A percentile compares a stretch with the other conserved stretches of the same genome.
phyloP scores from a whole-genome alignment of 352 stramenopile species.

The Globisporangium paddicum region DNA sequence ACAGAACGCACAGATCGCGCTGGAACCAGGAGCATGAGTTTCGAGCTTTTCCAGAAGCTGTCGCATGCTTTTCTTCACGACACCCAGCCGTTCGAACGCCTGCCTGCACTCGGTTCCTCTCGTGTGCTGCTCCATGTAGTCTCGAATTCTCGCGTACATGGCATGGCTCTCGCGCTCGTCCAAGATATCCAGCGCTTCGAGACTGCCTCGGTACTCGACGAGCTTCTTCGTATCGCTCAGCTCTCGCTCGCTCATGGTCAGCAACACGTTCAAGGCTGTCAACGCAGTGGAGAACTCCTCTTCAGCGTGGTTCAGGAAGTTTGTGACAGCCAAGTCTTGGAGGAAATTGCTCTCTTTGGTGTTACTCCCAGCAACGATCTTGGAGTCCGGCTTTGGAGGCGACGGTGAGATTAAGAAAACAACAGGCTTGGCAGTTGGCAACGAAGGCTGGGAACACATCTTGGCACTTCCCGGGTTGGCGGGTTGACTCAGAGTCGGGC shows the following conservation, averaged over 20 bases:
- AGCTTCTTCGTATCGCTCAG: constrained; percentile 52
- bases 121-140: constrained; percentile 22
- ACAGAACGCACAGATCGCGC: constrained; percentile 47
- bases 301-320: constrained; percentile 70
- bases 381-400: not conserved
- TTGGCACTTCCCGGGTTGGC: not conserved
- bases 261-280: constrained; percentile 70
- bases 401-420: not conserved
- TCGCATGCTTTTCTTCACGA: constrained; percentile 56
- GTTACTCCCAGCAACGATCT: not conserved
- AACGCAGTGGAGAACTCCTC: constrained; percentile 74
- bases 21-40: constrained; percentile 35
- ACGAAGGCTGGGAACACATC: not conserved
- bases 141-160: constrained; percentile 30
- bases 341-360: constrained; percentile 54
- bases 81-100: constrained; percentile 43
- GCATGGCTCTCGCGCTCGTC: constrained; percentile 54
- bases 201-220: constrained; percentile 50
- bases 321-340: constrained; percentile 48
- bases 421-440: not conserved
- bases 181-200: constrained; percentile 65
- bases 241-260: constrained; percentile 65
- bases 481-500: not conserved
- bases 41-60: constrained; percentile 58
- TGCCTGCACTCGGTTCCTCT: constrained; percentile 28